Conservation (phyloP, 2,329 filamentous ascomycete genomes). For the Paracamarosporium sp. region DNA sequence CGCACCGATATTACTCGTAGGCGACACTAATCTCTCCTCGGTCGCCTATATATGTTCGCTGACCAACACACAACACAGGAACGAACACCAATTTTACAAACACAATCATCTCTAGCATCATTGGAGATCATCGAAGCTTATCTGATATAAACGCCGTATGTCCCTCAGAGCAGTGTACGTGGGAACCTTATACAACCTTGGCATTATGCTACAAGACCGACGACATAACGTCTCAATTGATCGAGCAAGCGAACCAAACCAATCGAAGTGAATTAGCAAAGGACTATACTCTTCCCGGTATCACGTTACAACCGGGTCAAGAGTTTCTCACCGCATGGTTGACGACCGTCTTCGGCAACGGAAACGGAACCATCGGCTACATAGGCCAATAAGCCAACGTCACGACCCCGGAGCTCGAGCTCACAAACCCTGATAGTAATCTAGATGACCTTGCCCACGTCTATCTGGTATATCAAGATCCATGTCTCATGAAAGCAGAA, state of each 20-base stretch:
- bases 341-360: too few species aligned
- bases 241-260: background rate
- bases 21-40: background rate
- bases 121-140: background rate
- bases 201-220: background rate
- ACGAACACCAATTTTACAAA: background rate
- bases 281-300: background rate
- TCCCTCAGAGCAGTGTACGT: background rate
- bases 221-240: background rate
- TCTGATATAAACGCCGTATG: background rate
- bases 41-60: background rate
- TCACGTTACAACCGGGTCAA: too few species aligned
- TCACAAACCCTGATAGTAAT: too few species aligned
- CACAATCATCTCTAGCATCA: background rate
- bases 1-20: background rate
- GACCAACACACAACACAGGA: background rate
- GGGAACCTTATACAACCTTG: background rate
- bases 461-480: background rate
- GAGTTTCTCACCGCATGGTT: too few species aligned
- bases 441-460: background rate
- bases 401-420: too few species aligned
- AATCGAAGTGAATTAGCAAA: background rate
- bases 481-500: too few species aligned
- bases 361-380: too few species aligned
- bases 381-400: too few species aligned